phyloP scores from a whole-genome alignment of 371 early-diverging fungal species.

The Lichtheimia ramosa region DNA sequence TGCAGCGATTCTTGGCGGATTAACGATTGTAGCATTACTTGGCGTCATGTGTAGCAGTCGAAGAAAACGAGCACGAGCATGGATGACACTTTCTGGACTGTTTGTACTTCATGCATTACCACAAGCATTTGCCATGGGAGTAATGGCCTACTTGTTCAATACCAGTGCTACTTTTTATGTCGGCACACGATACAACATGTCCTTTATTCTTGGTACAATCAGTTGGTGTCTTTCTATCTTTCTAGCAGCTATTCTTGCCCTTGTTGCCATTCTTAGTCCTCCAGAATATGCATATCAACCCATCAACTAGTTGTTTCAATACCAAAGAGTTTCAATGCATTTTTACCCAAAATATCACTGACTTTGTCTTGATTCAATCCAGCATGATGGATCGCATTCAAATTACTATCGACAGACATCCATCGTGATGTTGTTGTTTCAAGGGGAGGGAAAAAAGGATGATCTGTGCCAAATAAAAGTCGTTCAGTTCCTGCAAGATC shows the following conservation, averaged over 20 bases:
- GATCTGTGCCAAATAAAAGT: constrained; percentile 24
- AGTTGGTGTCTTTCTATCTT: constrained; percentile 44
- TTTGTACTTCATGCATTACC: constrained; percentile 23
- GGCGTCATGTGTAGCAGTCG: constrained; percentile 44
- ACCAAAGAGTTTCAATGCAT: constrained; percentile 16
- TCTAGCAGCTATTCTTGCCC: constrained; percentile 30
- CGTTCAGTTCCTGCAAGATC: constrained; percentile 16
- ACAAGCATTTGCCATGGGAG: constrained; percentile 46
- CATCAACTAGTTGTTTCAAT: constrained; percentile 17
- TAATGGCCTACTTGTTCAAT: constrained; percentile 46
- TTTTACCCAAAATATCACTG: constrained; percentile 14
- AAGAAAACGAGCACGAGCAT: constrained; percentile 41
- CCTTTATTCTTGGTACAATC: constrained; percentile 43
- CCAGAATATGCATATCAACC: constrained; percentile 46
- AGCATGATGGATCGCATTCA: constrained; percentile 12
- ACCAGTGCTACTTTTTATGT: constrained; percentile 45
- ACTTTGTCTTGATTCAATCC: constrained; percentile 9
- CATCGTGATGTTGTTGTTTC: constrained; percentile 14
- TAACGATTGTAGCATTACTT: constrained; percentile 33
- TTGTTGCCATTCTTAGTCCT: constrained; percentile 39
- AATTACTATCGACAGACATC: constrained; percentile 21
- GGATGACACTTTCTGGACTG: constrained; percentile 35
- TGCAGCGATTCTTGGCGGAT: constrained; percentile 38
- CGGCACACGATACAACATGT: constrained; percentile 46
- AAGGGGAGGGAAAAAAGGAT: constrained; percentile 23